Base-by-base conservation (phyloP, 371 early-diverging fungal species). In the Rhizomucor pusillus region DNA sequence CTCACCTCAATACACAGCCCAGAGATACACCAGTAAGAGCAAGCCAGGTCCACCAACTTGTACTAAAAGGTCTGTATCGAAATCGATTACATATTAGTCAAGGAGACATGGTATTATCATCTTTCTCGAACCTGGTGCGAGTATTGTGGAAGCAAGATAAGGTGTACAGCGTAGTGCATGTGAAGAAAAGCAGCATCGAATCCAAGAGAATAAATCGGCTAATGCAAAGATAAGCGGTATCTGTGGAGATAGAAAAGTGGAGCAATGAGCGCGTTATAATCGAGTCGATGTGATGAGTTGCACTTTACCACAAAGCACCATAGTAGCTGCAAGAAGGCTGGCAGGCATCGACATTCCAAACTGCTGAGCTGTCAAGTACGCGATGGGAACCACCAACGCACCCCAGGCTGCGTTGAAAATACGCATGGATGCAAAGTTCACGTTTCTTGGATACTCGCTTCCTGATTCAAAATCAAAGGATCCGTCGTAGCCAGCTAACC, bases 201-300 rank as follows among this genome's bases (percentile, higher is more conserved):
- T 99, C 99, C 56, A 99, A 73, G n/a, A 99, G 79, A 52, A 99
- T 97, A 57, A 99, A 93, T 24, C 99, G 88, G 59, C 90, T 92
- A 69, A 99, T 99, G 9, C 87, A 84, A 57, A 89, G 64, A 39
- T 87, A 82, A 1, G 96, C 94, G 40, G 85, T 92, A 63, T 98
- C 97, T 79, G 56, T 14, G 44, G 20, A 7, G 18, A 47, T 7
- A 48, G 25, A 18, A 14, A 47, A 36, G 0, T 35, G 19, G 41
- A 29, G 49, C 4, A 5, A 24, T 49, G 6, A 12, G 16, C 20
- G 45, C 9, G 9, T 9, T 14, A 11, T 19, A 44, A 44, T 12
- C 10, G 19, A 44, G 9, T 14, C 13, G 9, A 49, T 33, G n/a
- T 16, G 12, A 34, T n/a, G 4, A 4, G 22, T 35, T 5, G 6